phyloP scores from a whole-genome alignment of 768 basidiomycete genomes.

The Russula foetens region DNA sequence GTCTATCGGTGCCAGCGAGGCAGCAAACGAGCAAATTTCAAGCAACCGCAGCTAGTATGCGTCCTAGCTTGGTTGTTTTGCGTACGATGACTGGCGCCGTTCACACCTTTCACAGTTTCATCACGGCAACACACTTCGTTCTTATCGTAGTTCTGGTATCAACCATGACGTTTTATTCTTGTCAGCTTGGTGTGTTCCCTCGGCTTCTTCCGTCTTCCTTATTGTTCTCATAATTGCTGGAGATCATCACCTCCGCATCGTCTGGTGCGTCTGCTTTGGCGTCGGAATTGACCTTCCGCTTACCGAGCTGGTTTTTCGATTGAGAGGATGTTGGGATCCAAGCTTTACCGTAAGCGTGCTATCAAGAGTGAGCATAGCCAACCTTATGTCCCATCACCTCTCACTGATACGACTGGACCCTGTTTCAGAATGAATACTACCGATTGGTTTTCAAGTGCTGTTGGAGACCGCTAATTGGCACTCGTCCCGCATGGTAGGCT shows the following conservation, averaged over 20 bases:
- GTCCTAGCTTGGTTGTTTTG: slow-evolving; percentile 4
- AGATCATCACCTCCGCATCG: slow-evolving; percentile 48
- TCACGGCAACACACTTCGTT: slow-evolving; percentile 70
- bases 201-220: slow-evolving; percentile 58
- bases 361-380: slow-evolving; percentile 43
- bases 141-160: slow-evolving; percentile 36
- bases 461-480: slow-evolving; percentile 66
- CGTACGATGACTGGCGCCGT: neutral
- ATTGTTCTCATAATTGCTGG: slow-evolving; percentile 63
- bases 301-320: slow-evolving; percentile 62
- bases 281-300: slow-evolving; percentile 55
- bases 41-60: slow-evolving; percentile 52
- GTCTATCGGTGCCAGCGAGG: slow-evolving; percentile 59
- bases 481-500: slow-evolving; percentile 59
- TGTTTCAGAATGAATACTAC: slow-evolving; percentile 46
- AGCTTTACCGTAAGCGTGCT: slow-evolving; percentile 53
- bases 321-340: slow-evolving; percentile 65
- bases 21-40: slow-evolving; percentile 61
- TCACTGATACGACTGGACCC: neutral
- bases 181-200: slow-evolving; percentile 56
- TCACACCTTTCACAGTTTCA: slow-evolving; percentile 37
- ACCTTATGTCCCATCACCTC: neutral
- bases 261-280: slow-evolving; percentile 62
- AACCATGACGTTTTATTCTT: neutral
- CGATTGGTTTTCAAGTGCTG: slow-evolving; percentile 49